A percentile compares a stretch with the other conserved stretches of the same genome.
phyloP scores from a whole-genome alignment of 139 green algal genomes.

The Auxenochlorella pyrenoidosa region DNA sequence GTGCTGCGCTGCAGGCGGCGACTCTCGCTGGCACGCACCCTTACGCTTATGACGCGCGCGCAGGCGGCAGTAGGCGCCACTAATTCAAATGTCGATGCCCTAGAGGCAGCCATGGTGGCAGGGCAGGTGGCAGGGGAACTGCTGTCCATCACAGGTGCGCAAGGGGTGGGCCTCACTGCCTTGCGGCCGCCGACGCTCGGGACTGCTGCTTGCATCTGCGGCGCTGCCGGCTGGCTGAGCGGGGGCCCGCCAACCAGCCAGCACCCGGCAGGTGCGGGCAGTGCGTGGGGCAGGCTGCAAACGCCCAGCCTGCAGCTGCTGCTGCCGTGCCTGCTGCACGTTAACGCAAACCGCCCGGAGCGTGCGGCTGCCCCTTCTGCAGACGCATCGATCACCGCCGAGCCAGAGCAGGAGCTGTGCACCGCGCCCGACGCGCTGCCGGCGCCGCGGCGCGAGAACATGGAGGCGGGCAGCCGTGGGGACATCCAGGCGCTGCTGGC shows the following conservation, averaged over 20 bases:
- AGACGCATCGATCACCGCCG: not conserved
- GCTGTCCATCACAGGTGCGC: slow-evolving; percentile 17
- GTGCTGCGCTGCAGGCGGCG: slow-evolving; percentile 11
- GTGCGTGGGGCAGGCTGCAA: no score
- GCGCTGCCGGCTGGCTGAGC: no score
- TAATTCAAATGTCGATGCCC: not conserved
- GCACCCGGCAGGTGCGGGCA: no score
- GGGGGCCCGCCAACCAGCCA: no score
- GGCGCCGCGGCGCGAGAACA: not conserved
- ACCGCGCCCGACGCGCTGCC: not conserved
- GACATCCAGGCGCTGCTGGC: not conserved
- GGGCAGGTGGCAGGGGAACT: slow-evolving; percentile 4
- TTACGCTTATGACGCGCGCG: slow-evolving; percentile 17
- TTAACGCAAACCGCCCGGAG: no score
- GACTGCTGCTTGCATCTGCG: no score
- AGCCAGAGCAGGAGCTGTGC: not conserved
- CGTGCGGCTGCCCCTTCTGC: not conserved
- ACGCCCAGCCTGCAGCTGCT: no score
- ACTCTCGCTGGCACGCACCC: slow-evolving; percentile 8
- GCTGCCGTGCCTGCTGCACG: no score
- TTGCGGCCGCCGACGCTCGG: no score
- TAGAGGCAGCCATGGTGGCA: slow-evolving; percentile 20
- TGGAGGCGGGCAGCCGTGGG: not conserved
- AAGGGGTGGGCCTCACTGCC: no score
- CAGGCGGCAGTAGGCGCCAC: not conserved